A percentile compares a stretch with the other conserved stretches of the same genome.
phyloP scores from a whole-genome alignment of 805 yeast species.

The Diddensiella caesifluorescens region DNA sequence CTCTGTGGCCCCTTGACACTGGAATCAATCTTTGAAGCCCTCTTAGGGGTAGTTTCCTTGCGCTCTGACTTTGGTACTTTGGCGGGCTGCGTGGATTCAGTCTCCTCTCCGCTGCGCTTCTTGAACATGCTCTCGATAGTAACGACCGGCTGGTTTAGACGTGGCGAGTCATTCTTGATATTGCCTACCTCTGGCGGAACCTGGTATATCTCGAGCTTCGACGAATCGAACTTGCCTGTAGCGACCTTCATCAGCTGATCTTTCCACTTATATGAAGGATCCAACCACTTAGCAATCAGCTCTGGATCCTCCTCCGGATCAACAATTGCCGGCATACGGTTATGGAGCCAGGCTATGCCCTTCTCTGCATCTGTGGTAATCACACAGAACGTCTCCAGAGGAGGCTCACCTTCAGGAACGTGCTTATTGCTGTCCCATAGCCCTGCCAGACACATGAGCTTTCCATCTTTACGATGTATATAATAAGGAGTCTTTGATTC shows the following conservation, averaged over 20 bases:
- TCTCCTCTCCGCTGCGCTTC: too few relatives aligned
- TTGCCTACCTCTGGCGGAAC: constrained; percentile 66
- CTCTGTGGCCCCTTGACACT: too few relatives aligned
- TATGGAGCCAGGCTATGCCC: constrained; percentile 63
- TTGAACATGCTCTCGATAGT: constrained; percentile 11
- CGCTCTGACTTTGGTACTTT: too few relatives aligned
- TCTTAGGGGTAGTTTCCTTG: too few relatives aligned
- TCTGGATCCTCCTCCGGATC: constrained; percentile 45
- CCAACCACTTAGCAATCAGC: constrained; percentile 64
- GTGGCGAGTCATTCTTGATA: constrained; percentile 42
- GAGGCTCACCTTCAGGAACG: constrained; percentile 23
- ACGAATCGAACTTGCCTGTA: constrained; percentile 34
- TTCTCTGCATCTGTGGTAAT: constrained; percentile 68
- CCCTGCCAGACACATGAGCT: constrained; percentile 64
- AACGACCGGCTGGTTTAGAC: constrained; percentile 33
- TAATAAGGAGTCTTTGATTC: constrained; percentile 57
- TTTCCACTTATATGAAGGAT: constrained; percentile 30
- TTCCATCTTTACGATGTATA: constrained; percentile 47
- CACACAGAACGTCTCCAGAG: constrained; percentile 53
- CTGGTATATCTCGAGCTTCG: constrained; percentile 44
- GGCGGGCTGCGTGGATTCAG: too few relatives aligned
- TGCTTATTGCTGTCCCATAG: constrained; percentile 34
- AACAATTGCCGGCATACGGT: constrained; percentile 70
- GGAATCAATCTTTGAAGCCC: too few relatives aligned
- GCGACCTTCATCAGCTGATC: constrained; percentile 38